These are phyloP conservation scores for Adansonia madagascariensis DNA, from an alignment of 441 rosid species.

Conservation along the genomic window DNA sequence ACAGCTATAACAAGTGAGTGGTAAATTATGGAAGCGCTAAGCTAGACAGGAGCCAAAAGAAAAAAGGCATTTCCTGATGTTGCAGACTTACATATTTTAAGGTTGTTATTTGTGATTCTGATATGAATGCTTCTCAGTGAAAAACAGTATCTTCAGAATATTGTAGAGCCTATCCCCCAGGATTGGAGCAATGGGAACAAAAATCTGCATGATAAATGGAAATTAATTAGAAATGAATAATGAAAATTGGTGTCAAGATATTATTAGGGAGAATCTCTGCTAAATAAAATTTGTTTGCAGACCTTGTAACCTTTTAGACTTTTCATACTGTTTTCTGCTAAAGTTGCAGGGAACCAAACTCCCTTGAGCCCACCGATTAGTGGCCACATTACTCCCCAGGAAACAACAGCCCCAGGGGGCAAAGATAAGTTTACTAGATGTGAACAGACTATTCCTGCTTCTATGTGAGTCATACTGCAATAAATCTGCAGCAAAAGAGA, in stretches of 20 bases:
- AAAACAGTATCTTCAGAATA: slow-evolving; percentile 73
- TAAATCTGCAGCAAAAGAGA: slow-evolving; percentile 60
- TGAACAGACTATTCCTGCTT: slow-evolving; percentile 94
- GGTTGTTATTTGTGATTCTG: slow-evolving; percentile 37
- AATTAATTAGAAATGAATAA: background rate
- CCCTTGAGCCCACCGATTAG: slow-evolving; percentile 67
- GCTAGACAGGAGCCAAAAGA: background rate
- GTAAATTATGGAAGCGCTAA: background rate
- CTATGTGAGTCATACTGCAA: slow-evolving; percentile 81
- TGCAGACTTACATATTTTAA: slow-evolving; percentile 50
- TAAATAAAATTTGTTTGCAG: background rate
- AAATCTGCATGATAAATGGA: slow-evolving; percentile 55
- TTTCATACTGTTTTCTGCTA: slow-evolving; percentile 71
- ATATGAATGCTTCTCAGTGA: slow-evolving; percentile 49
- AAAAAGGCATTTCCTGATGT: background rate
- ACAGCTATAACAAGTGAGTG: background rate
- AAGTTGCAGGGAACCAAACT: slow-evolving; percentile 61
- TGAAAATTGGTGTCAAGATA: background rate
- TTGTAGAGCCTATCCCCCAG: slow-evolving; percentile 95
- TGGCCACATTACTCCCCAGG: slow-evolving; percentile 98
- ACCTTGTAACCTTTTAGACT: slow-evolving; percentile 91
- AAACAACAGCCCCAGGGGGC: slow-evolving; percentile 81
- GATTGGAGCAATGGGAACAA: slow-evolving; percentile 78
- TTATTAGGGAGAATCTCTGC: background rate
- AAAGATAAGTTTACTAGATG: slow-evolving; percentile 84